Base-by-base conservation (phyloP, 139 green algal genomes). In the Parachlorella kessleri region DNA sequence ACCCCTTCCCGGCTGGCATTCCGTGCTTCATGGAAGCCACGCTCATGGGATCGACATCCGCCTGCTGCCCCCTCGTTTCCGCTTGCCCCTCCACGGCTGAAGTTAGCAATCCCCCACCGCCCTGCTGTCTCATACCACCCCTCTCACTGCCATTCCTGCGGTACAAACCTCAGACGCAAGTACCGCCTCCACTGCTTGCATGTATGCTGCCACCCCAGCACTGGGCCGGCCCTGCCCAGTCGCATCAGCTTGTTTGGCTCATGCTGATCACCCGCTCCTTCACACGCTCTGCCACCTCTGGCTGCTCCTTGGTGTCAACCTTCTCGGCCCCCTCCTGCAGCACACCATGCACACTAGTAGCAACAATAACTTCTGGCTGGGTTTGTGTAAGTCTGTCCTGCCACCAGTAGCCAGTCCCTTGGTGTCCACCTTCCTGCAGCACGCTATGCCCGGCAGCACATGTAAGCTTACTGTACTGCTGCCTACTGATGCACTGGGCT, bases 261-360 rank as follows among this genome's bases (percentile, higher is more conserved):
- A 68, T 68, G 24, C 63, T 33, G 8, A 33, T 68, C 24, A 68
- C 63, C 7, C 8, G 24, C 24, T 30, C 24, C 28, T 37, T 68
- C 23, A 68, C 63, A 10, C n/a, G 24, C 63, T 68, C 28, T 30
- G 23, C 10, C 24, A 68, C 63, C 63, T 68, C 14, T 7, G 41
- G 23, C 4, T 65, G 23, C 65, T 80, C 75, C 0, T 33, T 33
- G 23, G 21, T 37, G 0, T 41, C 75, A 2, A 53, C 75, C 41
- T 74, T 55, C 48, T 55, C 59, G 8, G 55, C 75, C 48, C 55
- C 75, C 66, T 81, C 55, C 32, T 3, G 37, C 73, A 72, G 21
- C 8, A 24, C 0, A 35, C 14, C 48, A 14, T 18, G 21, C 48
- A 59, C 48, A 59, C 21, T 59, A n/a, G n/a, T n/a, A n/a, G n/a